Conservation (phyloP, 805 yeast species). For the Pichia cabralensis region DNA sequence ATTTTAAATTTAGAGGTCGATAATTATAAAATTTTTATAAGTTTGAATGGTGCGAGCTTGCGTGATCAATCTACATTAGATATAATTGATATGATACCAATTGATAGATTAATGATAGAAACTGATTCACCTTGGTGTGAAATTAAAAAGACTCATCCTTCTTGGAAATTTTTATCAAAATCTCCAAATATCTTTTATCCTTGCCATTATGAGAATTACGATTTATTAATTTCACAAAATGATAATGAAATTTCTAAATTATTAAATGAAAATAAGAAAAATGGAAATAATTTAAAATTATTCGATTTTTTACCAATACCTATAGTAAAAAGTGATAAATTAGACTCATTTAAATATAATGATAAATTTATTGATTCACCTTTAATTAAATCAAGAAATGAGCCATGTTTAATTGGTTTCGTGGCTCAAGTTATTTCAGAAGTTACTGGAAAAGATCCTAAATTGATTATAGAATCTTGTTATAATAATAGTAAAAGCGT, state of each 20-base stretch:
- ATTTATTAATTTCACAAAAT: neutral
- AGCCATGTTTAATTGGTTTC: conserved; percentile 78
- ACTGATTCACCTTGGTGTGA: conserved; percentile 99
- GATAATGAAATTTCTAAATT: conserved; percentile 6
- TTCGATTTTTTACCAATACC: conserved; percentile 53
- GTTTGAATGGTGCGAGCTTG: conserved; percentile 90
- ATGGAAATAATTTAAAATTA: conserved; percentile 20
- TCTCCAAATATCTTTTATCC: conserved; percentile 55
- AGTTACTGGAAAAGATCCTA: conserved; percentile 33
- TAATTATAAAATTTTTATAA: conserved; percentile 49
- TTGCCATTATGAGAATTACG: conserved; percentile 15
- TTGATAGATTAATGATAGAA: conserved; percentile 65
- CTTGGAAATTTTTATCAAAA: conserved; percentile 44
- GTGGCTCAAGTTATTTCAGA: conserved; percentile 64
- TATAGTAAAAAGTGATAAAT: conserved; percentile 49
- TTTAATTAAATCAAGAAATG: conserved; percentile 77
- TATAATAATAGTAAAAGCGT: conserved; percentile 42
- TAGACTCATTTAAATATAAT: conserved; percentile 18
- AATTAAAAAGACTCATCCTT: conserved; percentile 71
- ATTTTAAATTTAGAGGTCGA: conserved; percentile 32
- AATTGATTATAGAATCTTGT: conserved; percentile 36
- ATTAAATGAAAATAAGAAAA: conserved; percentile 1
- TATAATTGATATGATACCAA: conserved; percentile 60
- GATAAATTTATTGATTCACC: conserved; percentile 29
- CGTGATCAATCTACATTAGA: conserved; percentile 64